A percentile compares a stretch with the other conserved stretches of the same genome.
Evolutionary conservation across 306 rosid genomes (phyloP).

Genomic region (Prunus padus): DNA sequence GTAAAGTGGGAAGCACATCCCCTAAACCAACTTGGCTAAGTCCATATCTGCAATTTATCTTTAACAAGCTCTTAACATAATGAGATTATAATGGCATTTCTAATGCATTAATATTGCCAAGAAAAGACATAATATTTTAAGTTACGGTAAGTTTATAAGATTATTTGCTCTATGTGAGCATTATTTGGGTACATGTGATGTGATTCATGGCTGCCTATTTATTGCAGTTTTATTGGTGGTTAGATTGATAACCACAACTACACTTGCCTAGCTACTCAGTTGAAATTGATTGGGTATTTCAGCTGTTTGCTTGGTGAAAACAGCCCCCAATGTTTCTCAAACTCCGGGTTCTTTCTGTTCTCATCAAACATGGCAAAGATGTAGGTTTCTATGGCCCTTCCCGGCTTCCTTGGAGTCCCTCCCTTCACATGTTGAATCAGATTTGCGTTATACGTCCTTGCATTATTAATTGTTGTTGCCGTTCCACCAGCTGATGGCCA

Average conservation of each 20-base stretch:
- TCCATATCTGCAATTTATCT: too few relatives aligned
- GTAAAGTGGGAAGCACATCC: too few relatives aligned
- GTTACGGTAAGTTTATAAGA: too few relatives aligned
- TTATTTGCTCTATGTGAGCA: too few relatives aligned
- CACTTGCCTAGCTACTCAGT: background rate
- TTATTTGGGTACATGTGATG: background rate
- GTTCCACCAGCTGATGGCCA: slow-evolving; percentile 38
- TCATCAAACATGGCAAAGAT: slow-evolving; percentile 37
- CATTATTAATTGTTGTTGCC: slow-evolving; percentile 23
- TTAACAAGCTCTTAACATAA: too few relatives aligned
- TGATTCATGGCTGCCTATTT: too few relatives aligned
- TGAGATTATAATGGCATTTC: too few relatives aligned
- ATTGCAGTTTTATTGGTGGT: background rate
- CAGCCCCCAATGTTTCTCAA: slow-evolving; percentile 40
- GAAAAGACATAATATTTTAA: too few relatives aligned
- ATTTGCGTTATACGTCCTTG: slow-evolving; percentile 26
- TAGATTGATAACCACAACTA: background rate
- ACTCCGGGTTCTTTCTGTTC: slow-evolving; percentile 23
- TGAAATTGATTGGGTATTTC: slow-evolving; percentile 27
- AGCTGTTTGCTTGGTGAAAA: slow-evolving; percentile 31
- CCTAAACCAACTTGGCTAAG: too few relatives aligned
- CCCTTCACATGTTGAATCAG: slow-evolving; percentile 31
- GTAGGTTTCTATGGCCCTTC: slow-evolving; percentile 29
- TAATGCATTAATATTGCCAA: too few relatives aligned
- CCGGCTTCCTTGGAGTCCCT: slow-evolving; percentile 35